Percentiles rank a stretch among this genome's conserved stretches.
Conservation (phyloP, 2,329 filamentous ascomycete species). For the Xylaria sp. region DNA sequence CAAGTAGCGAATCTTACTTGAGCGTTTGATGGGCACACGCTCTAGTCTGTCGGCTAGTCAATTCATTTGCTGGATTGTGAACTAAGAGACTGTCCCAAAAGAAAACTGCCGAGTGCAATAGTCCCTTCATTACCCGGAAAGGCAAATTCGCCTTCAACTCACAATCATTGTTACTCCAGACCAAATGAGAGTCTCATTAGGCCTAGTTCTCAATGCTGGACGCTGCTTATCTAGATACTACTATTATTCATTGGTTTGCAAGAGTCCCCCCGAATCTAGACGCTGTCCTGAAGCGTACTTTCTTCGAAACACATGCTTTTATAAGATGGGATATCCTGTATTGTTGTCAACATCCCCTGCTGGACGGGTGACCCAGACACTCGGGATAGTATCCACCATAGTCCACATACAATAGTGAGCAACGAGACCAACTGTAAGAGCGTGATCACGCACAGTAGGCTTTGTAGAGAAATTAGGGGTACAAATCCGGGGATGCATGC, state of each 20-base stretch:
- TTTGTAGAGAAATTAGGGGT: background rate
- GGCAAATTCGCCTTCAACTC: background rate
- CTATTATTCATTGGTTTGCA: background rate
- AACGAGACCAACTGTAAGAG: background rate
- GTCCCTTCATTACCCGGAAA: background rate
- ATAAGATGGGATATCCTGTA: background rate
- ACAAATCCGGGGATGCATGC: background rate
- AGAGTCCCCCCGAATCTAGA: background rate
- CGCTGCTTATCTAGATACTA: background rate
- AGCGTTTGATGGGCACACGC: background rate
- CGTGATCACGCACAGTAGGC: background rate
- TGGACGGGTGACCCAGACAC: background rate
- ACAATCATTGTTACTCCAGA: background rate
- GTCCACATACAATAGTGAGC: background rate
- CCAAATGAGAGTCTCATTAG: background rate
- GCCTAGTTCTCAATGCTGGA: background rate
- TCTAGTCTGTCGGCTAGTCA: background rate
- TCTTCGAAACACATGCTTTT: background rate
- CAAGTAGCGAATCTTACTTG: constrained; percentile 2
- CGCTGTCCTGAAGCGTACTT: background rate
- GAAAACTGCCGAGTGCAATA: background rate
- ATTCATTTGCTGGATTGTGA: background rate
- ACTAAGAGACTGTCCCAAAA: background rate
- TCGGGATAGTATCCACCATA: background rate
- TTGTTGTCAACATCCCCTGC: background rate